phyloP scores from a whole-genome alignment of 208 protist genomes.

The Leishmania gerbilli region DNA sequence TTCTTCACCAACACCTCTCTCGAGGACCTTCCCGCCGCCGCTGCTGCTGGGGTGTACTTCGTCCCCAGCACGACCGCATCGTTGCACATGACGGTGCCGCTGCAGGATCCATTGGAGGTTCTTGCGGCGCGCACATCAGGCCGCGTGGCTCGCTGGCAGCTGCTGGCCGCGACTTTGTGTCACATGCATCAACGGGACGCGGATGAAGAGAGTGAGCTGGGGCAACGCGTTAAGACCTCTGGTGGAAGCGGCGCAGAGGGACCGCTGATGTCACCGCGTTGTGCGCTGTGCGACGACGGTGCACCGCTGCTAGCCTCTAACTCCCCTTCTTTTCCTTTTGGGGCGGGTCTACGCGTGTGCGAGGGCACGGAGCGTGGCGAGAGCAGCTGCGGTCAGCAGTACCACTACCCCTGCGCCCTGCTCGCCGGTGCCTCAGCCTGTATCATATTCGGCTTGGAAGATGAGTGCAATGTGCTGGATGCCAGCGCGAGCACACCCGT shows the following conservation, averaged over 20 bases:
- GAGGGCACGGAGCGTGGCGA: conserved; percentile 10
- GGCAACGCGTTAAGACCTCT: not conserved
- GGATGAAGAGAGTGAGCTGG: not conserved
- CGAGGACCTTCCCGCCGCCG: not conserved
- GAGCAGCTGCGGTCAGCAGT: conserved; percentile 35
- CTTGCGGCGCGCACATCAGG: conserved; percentile 18
- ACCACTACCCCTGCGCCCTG: conserved; percentile 76
- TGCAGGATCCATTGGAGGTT: conserved; percentile 15
- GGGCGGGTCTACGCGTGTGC: conserved; percentile 20
- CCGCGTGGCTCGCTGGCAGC: conserved; percentile 29
- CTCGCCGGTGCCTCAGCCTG: conserved; percentile 64
- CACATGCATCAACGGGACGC: not conserved
- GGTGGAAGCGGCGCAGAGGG: not conserved
- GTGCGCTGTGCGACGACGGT: conserved; percentile 12
- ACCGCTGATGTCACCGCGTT: not conserved
- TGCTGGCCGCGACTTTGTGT: conserved; percentile 27
- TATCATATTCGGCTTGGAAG: conserved; percentile 53
- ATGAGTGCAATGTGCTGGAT: conserved; percentile 15
- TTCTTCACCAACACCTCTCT: conserved; percentile 21
- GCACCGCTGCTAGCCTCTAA: not conserved
- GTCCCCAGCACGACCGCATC: conserved; percentile 8
- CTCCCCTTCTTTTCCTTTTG: not conserved
- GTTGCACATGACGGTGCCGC: conserved; percentile 26
- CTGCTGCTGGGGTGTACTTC: not conserved
- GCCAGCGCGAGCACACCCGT: not conserved